Evolutionary conservation across 2,329 filamentous ascomycete genomes (phyloP).

Genomic region (Nemania abortiva): DNA sequence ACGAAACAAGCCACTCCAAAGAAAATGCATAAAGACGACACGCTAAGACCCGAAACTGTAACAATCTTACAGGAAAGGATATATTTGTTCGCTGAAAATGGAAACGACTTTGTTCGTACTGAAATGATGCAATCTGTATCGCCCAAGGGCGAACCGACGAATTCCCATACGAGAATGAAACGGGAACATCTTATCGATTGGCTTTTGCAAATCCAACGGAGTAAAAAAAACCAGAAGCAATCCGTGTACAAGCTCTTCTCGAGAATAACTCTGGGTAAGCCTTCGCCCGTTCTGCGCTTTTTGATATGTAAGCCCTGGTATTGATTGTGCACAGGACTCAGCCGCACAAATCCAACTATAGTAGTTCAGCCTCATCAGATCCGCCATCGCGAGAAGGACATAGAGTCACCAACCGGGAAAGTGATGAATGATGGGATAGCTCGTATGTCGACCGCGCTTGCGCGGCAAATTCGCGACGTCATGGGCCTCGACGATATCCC

Average conservation of each 20-base stretch:
- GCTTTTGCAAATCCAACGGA: constrained; percentile 62
- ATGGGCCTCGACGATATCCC: constrained; percentile 68
- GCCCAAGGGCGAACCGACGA: constrained; percentile 43
- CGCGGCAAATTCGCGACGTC: constrained; percentile 61
- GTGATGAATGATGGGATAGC: constrained; percentile 77
- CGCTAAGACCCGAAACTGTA: constrained; percentile 48
- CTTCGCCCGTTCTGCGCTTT: constrained; percentile 44
- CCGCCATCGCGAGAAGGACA: constrained; percentile 52
- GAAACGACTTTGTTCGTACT: constrained; percentile 55
- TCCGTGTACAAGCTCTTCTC: constrained; percentile 69
- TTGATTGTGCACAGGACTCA: constrained; percentile 60
- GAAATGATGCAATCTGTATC: constrained; percentile 48
- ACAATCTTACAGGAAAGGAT: constrained; percentile 57
- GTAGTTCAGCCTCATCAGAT: constrained; percentile 63
- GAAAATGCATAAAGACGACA: constrained; percentile 54
- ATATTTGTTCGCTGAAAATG: constrained; percentile 68
- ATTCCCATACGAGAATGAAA: constrained; percentile 46
- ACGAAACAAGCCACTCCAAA: constrained; percentile 55
- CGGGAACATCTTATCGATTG: constrained; percentile 63
- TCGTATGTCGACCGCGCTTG: constrained; percentile 72
- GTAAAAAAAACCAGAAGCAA: constrained; percentile 59
- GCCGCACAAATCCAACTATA: constrained; percentile 61
- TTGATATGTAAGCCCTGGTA: background rate
- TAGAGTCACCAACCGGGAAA: constrained; percentile 55
- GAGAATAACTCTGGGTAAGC: constrained; percentile 65